phyloP scores from a whole-genome alignment of 495 filamentous ascomycete species.

The Viridothelium virens region DNA sequence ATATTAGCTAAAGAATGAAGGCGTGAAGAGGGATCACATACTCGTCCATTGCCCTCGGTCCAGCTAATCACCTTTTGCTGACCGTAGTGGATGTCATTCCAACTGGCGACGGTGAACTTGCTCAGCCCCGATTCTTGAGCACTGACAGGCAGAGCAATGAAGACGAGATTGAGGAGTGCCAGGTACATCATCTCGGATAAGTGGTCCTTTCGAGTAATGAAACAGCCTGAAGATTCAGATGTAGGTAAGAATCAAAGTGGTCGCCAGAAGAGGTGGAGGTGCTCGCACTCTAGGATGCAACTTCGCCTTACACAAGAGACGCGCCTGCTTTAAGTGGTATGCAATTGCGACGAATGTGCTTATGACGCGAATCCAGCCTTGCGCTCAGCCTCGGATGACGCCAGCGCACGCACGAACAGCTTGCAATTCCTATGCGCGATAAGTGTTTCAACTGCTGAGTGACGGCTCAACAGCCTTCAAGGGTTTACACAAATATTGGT shows the following conservation, averaged over 20 bases:
- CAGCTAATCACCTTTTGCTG: background rate
- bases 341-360: background rate
- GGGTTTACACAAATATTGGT: no score
- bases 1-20: background rate
- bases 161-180: background rate
- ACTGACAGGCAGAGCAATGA: background rate
- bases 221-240: background rate
- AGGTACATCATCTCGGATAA: background rate
- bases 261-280: background rate
- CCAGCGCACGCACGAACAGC: no score
- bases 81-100: constrained; percentile 5
- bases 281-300: background rate
- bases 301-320: background rate
- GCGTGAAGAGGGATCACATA: background rate
- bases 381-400: no score
- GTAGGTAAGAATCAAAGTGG: background rate
- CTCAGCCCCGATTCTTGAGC: background rate
- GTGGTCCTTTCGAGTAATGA: background rate
- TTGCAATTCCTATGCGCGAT: no score
- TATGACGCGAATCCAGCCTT: no score
- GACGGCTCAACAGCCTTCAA: no score
- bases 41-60: background rate
- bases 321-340: background rate
- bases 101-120: background rate
- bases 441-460: no score